Evolutionary conservation across 192 early-diverging fungal species (phyloP), one percentile per base, ranked within the genome.

Genomic region (Coemansia aciculifera): DNA sequence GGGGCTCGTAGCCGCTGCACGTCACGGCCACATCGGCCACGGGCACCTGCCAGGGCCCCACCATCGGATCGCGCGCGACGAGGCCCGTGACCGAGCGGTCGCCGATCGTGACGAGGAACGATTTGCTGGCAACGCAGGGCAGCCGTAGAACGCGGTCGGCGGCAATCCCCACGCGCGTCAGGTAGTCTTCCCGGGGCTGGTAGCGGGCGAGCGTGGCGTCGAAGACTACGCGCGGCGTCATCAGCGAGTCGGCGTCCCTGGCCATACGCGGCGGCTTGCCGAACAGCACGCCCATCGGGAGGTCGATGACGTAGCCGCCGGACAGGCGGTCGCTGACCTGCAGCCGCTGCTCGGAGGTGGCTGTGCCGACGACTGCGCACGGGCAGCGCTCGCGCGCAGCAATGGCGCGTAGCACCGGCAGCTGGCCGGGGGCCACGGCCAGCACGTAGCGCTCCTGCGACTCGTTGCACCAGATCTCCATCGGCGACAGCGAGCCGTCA

Each of bases 401-500:
- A 62, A 99, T 90, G 5, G 63, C 73, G 71, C 86, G 81, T 72
- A 99, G 98, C 6, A 66, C 67, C 1, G 77, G 82, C 67, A 94
- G 72, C 59, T 84, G 85, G 61, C 89, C 86, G 2, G 90, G 87
- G 39, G 75, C 62, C 3, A 99, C 90, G 1, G 97, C 97, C 63
- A 97, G 79, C n/a, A 99, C 98, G 69, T 99, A 99, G 59, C 98
- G 90, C 78, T 99, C 98, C 81, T 99, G 98, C 44, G 93, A 89
- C 83, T 99, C 98, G 49, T 99, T 99, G 85, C 98, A 99, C 98
- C 98, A 99, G 51, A 99, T 97, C 77, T 98, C 98, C 98, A 99
- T 98, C n/a, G 98, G 98, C 54, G 93, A 95, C 92, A 99, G 92
- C 57, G 90, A 79, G 11, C 89, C 85, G 67, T 99, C 98, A 69